Evolutionary conservation across 148 eudicot genomes (phyloP).

Genomic region (Oxyria digyna): DNA sequence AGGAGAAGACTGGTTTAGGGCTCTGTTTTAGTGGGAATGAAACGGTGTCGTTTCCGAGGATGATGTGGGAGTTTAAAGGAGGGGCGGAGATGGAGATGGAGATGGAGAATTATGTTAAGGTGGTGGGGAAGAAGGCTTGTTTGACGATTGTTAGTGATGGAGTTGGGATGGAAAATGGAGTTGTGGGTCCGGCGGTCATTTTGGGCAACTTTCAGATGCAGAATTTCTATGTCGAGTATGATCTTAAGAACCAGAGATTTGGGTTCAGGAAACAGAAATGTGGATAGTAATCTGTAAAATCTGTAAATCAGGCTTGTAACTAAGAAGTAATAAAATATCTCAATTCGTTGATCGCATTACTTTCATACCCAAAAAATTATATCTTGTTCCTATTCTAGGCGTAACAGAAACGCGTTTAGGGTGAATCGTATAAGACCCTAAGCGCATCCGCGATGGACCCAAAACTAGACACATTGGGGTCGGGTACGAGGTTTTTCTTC

Average conservation of each 20-base stretch:
- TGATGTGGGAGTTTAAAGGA: conserved; percentile 51
- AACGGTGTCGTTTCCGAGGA: conserved; percentile 25
- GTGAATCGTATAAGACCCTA: too few species aligned
- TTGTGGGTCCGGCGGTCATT: conserved; percentile 37
- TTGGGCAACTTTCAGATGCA: conserved; percentile 68
- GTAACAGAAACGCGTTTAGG: too few species aligned
- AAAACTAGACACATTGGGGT: too few species aligned
- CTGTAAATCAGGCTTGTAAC: background rate
- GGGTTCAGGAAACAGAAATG: conserved; percentile 48
- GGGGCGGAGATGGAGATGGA: conserved; percentile 49
- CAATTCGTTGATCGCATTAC: too few species aligned
- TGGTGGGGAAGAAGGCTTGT: conserved; percentile 26
- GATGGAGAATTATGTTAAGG: conserved; percentile 37
- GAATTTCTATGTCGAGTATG: conserved; percentile 63
- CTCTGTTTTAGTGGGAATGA: conserved; percentile 28
- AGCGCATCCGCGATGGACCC: too few species aligned
- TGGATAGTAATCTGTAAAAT: conserved; percentile 10
- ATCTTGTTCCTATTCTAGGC: too few species aligned
- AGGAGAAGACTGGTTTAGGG: conserved; percentile 31
- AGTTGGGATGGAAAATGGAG: background rate
- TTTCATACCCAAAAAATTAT: too few species aligned
- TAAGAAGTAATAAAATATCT: background rate
- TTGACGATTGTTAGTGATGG: conserved; percentile 36
- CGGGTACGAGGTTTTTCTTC: too few species aligned
- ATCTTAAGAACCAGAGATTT: conserved; percentile 43